Base-by-base conservation (phyloP, 306 rosid genomes). In the Begonia peltatifolia region DNA sequence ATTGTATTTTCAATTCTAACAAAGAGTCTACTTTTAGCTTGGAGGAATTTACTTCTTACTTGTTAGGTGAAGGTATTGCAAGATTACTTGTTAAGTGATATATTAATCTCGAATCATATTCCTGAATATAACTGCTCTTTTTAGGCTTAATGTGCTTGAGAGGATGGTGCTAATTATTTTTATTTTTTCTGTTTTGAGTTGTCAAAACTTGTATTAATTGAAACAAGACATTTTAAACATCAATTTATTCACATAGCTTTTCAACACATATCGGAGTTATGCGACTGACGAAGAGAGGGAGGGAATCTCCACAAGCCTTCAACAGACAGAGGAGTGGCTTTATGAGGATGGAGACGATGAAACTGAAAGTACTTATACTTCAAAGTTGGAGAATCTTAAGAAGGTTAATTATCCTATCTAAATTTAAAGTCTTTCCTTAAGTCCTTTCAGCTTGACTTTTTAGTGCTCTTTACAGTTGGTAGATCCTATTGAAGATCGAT, bases 331-430 rank as follows among this genome's bases (percentile, higher is more conserved):
- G 69, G 92, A 81, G 47, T 87, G 92, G 96, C 85, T 87, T 51
- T 79, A 87, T 50, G 99, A 79, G 66, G 99, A 92, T 44, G 99
- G 96, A 65, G 86, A 77, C 56, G 99, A 92, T 68, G 96, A 87
- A 68, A 81, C 83, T 9, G 77, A 72, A 64, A 62, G 65, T 71
- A 80, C 87, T 57, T 87, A 84, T 68, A 55, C 73, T 62, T 72
- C 85, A 44, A 87, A 73, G 81, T 71, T 87, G 52, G 85, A 76
- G 46, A 70, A 79, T 74, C 76, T 87, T 54, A 76, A 81, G 75
- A 78, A 81, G 94, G 96, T 84, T 68, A 20, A 41, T 68, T 64
- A 53, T 55, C 15, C 50, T 60, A 60, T 53, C 67, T 41, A 36
- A 57, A 66, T 46, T 46, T 46, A 42, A 10, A 10, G 14, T 41